Percentiles rank a stretch among this genome's conserved stretches.
These are phyloP conservation scores for Lablab purpureus DNA, from an alignment of 306 rosid species.

Conservation along the genomic window DNA sequence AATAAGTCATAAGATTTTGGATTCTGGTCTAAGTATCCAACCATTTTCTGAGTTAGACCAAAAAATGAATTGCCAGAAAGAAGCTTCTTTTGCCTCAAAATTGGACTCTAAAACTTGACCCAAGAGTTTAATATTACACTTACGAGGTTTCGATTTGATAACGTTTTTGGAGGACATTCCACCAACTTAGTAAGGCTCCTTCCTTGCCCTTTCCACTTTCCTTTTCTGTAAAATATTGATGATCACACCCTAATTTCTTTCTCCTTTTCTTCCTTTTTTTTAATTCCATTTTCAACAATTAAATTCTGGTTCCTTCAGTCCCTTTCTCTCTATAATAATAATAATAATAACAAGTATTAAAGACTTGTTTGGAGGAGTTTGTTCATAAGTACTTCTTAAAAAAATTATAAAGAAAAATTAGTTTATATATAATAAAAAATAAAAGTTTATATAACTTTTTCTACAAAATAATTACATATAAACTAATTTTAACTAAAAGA, in stretches of 20 bases:
- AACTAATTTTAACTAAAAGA: too few relatives aligned
- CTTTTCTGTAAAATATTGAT: neutral
- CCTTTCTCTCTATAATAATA: too few relatives aligned
- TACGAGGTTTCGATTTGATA: neutral
- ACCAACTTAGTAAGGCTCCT: conserved; percentile 27
- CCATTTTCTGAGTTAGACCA: conserved; percentile 34
- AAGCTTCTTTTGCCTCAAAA: conserved; percentile 49
- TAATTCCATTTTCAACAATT: conserved; percentile 18
- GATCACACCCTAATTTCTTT: neutral
- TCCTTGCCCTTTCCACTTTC: conserved; percentile 41
- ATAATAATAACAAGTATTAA: too few relatives aligned
- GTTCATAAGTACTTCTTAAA: too few relatives aligned
- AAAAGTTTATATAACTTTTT: too few relatives aligned
- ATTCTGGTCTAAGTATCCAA: conserved; percentile 39
- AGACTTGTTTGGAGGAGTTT: too few relatives aligned
- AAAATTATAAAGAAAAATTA: too few relatives aligned
- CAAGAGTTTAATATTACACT: neutral
- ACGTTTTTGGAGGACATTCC: conserved; percentile 31
- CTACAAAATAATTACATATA: too few relatives aligned
- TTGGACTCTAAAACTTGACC: conserved; percentile 42
- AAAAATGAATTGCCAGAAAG: neutral
- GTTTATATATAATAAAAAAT: too few relatives aligned
- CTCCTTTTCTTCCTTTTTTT: neutral
- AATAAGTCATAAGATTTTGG: conserved; percentile 33
- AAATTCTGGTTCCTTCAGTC: neutral